Evolutionary conservation across 441 rosid genomes (phyloP).

Genomic region (Hypseocharis bilobata): DNA sequence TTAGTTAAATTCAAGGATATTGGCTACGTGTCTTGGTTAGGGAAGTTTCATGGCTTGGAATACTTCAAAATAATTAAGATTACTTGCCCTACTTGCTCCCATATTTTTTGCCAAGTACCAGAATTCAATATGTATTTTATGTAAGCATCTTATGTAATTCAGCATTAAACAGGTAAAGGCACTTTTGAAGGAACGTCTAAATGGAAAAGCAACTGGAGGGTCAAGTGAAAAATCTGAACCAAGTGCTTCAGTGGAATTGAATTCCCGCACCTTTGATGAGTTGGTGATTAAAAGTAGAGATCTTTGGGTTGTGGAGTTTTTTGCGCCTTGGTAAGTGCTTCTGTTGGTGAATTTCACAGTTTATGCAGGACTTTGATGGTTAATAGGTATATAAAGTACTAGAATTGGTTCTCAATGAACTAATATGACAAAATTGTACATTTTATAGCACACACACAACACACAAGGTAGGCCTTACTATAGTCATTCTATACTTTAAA

Average conservation of each 20-base stretch:
- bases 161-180: slow-evolving; percentile 49
- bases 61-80: background rate
- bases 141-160: background rate
- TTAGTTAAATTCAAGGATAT: background rate
- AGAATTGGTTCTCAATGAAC: background rate
- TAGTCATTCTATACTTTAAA: background rate
- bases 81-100: background rate
- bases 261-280: slow-evolving; percentile 76
- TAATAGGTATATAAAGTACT: background rate
- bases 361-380: background rate
- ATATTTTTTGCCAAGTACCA: slow-evolving; percentile 2
- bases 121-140: background rate
- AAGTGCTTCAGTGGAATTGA: slow-evolving; percentile 65
- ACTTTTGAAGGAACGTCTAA: slow-evolving; percentile 76
- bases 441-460: background rate
- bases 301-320: slow-evolving; percentile 93
- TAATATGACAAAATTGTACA: background rate
- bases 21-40: background rate
- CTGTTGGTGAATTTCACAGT: background rate
- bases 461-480: background rate
- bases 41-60: background rate
- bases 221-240: slow-evolving; percentile 74
- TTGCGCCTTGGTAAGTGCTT: slow-evolving; percentile 82
- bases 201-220: slow-evolving; percentile 68
- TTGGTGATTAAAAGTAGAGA: slow-evolving; percentile 87